These are phyloP conservation scores for Grosmannia clavigera DNA, from an alignment of 2,329 filamentous ascomycete genomes.

Conservation along the genomic window DNA sequence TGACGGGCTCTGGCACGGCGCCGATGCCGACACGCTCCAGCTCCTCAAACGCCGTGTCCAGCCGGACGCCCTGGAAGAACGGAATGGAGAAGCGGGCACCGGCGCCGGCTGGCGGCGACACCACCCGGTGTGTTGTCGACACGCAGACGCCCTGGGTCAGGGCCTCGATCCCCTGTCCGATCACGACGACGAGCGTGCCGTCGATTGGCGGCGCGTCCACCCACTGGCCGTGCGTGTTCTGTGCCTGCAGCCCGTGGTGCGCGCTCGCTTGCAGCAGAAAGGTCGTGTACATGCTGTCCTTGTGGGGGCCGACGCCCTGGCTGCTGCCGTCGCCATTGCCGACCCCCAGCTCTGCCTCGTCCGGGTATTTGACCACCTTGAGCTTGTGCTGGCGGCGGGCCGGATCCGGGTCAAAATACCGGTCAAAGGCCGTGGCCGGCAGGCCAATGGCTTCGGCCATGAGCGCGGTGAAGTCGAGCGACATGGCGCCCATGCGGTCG, in stretches of 20 bases:
- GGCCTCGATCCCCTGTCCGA: conserved; percentile 79
- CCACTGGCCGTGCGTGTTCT: conserved; percentile 68
- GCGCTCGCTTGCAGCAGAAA: conserved; percentile 69
- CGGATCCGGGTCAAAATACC: conserved; percentile 58
- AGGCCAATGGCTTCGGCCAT: conserved; percentile 77
- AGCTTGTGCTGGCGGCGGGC: conserved; percentile 63
- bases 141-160: conserved; percentile 73
- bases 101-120: conserved; percentile 56
- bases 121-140: conserved; percentile 69
- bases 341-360: conserved; percentile 46
- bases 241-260: conserved; percentile 71
- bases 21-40: conserved; percentile 51
- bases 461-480: conserved; percentile 61
- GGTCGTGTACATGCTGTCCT: conserved; percentile 72
- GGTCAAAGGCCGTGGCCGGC: conserved; percentile 55
- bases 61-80: conserved; percentile 78
- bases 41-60: conserved; percentile 68
- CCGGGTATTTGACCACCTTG: conserved; percentile 81
- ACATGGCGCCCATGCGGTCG: conserved; percentile 57
- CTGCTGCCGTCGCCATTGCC: conserved; percentile 18
- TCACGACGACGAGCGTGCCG: conserved; percentile 73
- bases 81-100: conserved; percentile 70
- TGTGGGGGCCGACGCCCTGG: conserved; percentile 61
- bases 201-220: conserved; percentile 67
- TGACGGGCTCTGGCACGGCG: conserved; percentile 47